Conservation (phyloP, 2,329 filamentous ascomycete genomes). For the Ophiocordyceps camponoti-saundersi region DNA sequence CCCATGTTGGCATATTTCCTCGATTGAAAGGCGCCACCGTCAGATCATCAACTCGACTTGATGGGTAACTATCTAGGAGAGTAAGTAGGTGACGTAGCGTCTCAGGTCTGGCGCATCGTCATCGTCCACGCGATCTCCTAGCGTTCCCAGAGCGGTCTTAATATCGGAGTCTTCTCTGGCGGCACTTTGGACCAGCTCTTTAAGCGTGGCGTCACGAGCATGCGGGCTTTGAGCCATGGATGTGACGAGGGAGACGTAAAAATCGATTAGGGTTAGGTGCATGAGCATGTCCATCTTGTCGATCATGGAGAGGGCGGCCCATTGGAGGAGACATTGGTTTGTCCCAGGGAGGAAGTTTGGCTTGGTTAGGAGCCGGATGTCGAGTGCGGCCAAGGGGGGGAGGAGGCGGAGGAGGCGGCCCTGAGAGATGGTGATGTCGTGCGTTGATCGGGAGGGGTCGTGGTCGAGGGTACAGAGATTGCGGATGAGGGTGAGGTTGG, state of each 20-base stretch:
- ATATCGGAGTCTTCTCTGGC: constrained; percentile 20
- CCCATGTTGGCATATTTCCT: too few relatives aligned
- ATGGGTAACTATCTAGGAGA: too few relatives aligned
- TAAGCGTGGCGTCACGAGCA: constrained; percentile 18
- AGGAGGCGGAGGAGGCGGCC: constrained; percentile 34
- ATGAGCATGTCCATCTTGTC: constrained; percentile 30
- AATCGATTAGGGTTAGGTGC: constrained; percentile 33
- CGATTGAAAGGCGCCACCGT: too few relatives aligned
- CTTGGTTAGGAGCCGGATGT: constrained; percentile 18
- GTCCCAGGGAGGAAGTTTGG: constrained; percentile 5
- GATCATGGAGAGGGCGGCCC: constrained; percentile 34
- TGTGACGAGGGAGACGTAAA: constrained; percentile 32
- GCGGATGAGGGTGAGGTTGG: constrained; percentile 28
- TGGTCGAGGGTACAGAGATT: constrained; percentile 12
- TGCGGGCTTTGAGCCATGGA: constrained; percentile 22
- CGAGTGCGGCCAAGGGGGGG: constrained; percentile 29
- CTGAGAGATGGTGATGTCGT: constrained; percentile 31
- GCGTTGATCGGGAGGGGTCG: constrained; percentile 9
- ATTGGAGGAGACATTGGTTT: constrained; percentile 28
- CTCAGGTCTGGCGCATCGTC: constrained; percentile 32
- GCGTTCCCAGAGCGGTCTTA: constrained; percentile 16
- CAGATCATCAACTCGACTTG: too few relatives aligned
- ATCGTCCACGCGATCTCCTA: constrained; percentile 31
- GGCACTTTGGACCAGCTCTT: constrained; percentile 24
- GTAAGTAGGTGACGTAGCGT: constrained; percentile 24